These are phyloP conservation scores for Arxiozyma telluris DNA, from an alignment of 1,139 yeast species.

Conservation along the genomic window DNA sequence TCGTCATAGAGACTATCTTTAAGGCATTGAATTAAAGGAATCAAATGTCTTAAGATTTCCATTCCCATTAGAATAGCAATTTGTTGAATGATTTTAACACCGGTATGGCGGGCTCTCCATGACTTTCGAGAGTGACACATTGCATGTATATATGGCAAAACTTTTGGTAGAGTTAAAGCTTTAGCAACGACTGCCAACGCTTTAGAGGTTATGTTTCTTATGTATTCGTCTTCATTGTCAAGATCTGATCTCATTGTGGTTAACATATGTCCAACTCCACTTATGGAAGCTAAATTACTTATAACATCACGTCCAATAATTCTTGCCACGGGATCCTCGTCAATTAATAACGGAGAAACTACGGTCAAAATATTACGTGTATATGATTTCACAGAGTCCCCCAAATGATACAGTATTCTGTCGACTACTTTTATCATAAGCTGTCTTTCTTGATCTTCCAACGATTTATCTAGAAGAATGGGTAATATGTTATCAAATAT, in stretches of 20 bases:
- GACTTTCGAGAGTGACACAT: conserved; percentile 71
- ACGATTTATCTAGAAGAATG: conserved; percentile 56
- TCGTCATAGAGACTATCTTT: conserved; percentile 61
- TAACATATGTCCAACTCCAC: conserved; percentile 74
- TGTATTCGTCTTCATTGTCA: conserved; percentile 74
- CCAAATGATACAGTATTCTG: conserved; percentile 56
- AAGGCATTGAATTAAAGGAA: conserved; percentile 55
- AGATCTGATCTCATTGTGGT: conserved; percentile 73
- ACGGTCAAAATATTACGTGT: conserved; percentile 67
- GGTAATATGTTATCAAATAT: conserved; percentile 68
- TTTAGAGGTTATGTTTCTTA: conserved; percentile 68
- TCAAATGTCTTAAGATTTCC: conserved; percentile 67
- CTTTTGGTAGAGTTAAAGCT: conserved; percentile 61
- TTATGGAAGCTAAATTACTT: conserved; percentile 66
- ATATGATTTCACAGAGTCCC: conserved; percentile 59
- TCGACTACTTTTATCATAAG: conserved; percentile 68
- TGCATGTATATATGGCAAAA: conserved; percentile 75
- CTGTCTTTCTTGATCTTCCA: conserved; percentile 82
- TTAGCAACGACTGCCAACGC: conserved; percentile 80
- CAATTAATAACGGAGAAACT: conserved; percentile 70
- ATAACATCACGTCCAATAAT: conserved; percentile 75
- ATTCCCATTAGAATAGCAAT: conserved; percentile 62
- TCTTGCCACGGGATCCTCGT: conserved; percentile 66
- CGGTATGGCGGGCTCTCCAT: conserved; percentile 86
- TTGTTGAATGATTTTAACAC: conserved; percentile 70